These are phyloP conservation scores for Trichoderma harzianum DNA, from an alignment of 2,329 filamentous ascomycete species.

Conservation along the genomic window DNA sequence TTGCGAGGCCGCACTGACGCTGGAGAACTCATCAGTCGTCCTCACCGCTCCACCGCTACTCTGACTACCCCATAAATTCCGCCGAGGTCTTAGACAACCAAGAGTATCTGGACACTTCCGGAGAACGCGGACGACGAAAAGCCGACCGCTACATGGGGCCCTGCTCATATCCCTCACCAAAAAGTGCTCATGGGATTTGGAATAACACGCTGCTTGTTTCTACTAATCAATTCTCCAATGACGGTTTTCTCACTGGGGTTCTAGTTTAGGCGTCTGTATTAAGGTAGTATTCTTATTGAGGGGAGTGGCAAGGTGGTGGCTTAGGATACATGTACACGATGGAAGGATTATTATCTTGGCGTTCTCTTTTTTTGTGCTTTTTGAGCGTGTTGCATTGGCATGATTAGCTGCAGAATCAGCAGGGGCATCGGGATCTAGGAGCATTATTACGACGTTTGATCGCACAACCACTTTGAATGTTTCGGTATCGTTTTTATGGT, in stretches of 20 bases:
- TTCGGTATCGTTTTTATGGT: neutral
- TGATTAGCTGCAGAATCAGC: slow-evolving; percentile 5
- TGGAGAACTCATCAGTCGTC: neutral
- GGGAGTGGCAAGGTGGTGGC: neutral
- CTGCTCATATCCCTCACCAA: neutral
- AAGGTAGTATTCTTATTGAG: neutral
- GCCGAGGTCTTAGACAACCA: neutral
- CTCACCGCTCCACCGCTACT: slow-evolving; percentile 10
- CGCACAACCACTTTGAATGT: neutral
- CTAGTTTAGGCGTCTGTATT: neutral
- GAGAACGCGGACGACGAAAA: neutral
- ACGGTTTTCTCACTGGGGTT: neutral
- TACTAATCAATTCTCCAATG: neutral
- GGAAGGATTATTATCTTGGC: neutral
- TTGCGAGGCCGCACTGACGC: neutral
- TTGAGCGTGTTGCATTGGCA: slow-evolving; percentile 6
- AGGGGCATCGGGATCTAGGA: neutral
- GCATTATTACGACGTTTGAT: neutral
- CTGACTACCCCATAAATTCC: neutral
- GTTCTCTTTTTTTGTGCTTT: slow-evolving; percentile 3
- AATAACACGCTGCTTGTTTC: neutral
- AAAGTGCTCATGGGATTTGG: neutral
- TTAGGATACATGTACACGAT: neutral
- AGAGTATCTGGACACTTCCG: neutral
- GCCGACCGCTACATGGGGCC: neutral